Base-by-base conservation (phyloP, 331 rosid genomes). In the Pyracantha coccinea region DNA sequence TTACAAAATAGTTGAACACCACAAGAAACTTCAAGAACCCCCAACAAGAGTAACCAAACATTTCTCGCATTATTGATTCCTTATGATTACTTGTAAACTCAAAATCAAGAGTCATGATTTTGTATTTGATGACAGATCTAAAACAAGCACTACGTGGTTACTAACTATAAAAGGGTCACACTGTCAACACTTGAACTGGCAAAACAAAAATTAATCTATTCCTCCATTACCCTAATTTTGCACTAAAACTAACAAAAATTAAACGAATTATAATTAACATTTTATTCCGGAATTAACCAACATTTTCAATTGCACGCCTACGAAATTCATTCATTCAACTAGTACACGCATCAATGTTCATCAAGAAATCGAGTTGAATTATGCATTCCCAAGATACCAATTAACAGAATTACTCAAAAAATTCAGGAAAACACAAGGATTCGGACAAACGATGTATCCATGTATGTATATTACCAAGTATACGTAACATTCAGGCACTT, bases 401-500 rank as follows among this genome's bases (percentile, higher is more conserved):
- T 64, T 1, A 66, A 63, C 64, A 21, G 28, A 50, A 75, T 31
- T 71, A 50, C 55, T 17, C 2, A 23, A 5, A 52, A 77, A 47
- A 24, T 8, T 6, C 29, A 47, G 45, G 32, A 73, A 72, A 68
- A 12, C 47, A 31, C 19, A 38, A 8, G 25, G 65, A 65, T 29
- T 28, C 7, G 20, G 21, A 17, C 10, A 7, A 11, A 31, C 12
- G 24, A 63, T 17, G 24, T 31, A 31, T 29, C 6, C 3, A 31
- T 63, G 45, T 10, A 33, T 31, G 32, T 19, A 45, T 69, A 86
- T 83, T 73, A 92, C 99, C 87, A 94, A 84, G 77, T 92, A 92
- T 44, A 92, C 99, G 77, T 92, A 95, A 79, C 99, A 95, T 81
- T 95, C 99, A 9, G 97, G 19, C 53, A 90, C 99, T 84, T 92